Evolutionary conservation across 2,329 filamentous ascomycete genomes (phyloP), one percentile per base, ranked within the genome.

Genomic region (Ceratocystis destructans): DNA sequence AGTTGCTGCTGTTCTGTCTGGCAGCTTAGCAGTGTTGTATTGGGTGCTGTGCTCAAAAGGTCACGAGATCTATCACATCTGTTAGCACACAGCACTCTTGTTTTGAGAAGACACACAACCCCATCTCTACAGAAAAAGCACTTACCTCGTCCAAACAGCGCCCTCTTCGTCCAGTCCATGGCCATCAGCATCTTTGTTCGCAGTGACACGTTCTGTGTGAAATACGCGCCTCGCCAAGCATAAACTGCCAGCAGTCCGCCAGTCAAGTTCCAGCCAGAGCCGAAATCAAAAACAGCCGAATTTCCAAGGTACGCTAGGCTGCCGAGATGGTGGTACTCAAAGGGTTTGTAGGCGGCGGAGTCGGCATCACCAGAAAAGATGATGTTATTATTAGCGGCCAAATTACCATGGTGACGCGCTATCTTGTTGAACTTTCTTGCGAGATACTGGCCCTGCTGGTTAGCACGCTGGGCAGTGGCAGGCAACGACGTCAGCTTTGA

Each of bases 91-190:
- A 7, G 0, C 22, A 33, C 53, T 25, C 6, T n/a, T 59, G 55
- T 59, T 33, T n/a, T 10, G 53, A 22, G 44, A 41, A 12, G 41
- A 15, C 6, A 10, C 3, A 28, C 44, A 17, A 55, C 10, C 12
- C 10, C 10, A 10, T 41, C 37, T 41, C 37, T 41, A 41, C 6
- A 48, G n/a, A 66, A 17, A n/a, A 53, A 64, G 59, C 67, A 79
- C 87, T 79, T 77, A 96, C 93, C 94, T 86, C 94, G 83, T 71
- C 94, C 94, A 78, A 99, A 99, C 25, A 99, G 76, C 12, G 90
- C 89, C 74, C 95, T 83, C 83, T 97, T 99, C n/a, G 85, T 87
- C 94, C 94, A 99, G 75, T 99, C 94, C 94, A 99, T 96, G 20
- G 91, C 91, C 76, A 99, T 80, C 72, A 99, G 77, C 70, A 90